phyloP scores from a whole-genome alignment of 2,329 filamentous ascomycete genomes.

The Fusarium oligoseptatum region DNA sequence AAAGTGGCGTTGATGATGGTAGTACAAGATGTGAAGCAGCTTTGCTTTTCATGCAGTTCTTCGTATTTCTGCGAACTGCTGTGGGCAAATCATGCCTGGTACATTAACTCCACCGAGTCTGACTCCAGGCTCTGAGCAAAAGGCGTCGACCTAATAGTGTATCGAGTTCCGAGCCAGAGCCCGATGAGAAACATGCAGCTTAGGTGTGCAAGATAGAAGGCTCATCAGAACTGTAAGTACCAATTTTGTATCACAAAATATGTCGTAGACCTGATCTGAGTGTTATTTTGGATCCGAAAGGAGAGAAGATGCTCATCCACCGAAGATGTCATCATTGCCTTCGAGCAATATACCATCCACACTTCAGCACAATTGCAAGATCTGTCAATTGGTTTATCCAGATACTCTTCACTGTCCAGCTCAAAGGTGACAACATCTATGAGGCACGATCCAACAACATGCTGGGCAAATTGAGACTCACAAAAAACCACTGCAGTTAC shows the following conservation, averaged over 20 bases:
- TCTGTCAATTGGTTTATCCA: too few species aligned
- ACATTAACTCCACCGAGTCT: neutral
- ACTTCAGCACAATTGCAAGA: too few species aligned
- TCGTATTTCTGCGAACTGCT: neutral
- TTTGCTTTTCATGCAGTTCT: neutral
- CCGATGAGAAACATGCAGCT: neutral
- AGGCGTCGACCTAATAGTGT: neutral
- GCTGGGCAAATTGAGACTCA: conserved; percentile 57
- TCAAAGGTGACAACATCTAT: conserved; percentile 62
- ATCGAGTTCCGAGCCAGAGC: neutral
- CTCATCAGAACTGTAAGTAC: conserved; percentile 38
- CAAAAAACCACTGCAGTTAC: conserved; percentile 56
- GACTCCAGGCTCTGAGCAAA: neutral
- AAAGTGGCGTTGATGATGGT: neutral
- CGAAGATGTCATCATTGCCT: conserved; percentile 54
- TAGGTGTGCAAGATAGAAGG: conserved; percentile 1
- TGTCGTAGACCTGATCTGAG: too few species aligned
- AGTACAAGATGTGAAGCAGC: neutral
- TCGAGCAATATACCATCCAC: too few species aligned
- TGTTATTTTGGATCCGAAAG: conserved; percentile 37
- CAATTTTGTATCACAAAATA: too few species aligned
- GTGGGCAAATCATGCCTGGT: neutral
- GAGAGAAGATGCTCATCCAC: conserved; percentile 67
- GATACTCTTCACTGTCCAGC: conserved; percentile 55
- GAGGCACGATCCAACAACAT: conserved; percentile 64